Evolutionary conservation across 179 eudicot species (phyloP).

Genomic region (Nepenthes alata): DNA sequence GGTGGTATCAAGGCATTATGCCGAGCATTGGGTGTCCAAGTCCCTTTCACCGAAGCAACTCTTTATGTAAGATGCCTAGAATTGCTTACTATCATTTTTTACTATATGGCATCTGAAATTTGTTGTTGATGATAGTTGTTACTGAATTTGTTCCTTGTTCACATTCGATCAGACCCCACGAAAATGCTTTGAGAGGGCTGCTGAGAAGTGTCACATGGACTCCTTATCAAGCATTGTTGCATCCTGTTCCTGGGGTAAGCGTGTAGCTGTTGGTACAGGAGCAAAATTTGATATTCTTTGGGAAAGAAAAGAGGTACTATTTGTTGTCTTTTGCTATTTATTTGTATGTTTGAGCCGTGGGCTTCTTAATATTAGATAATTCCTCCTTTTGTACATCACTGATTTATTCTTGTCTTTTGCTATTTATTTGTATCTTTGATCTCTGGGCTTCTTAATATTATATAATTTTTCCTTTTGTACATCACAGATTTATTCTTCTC

Average conservation of each 20-base stretch:
- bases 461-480: not conserved
- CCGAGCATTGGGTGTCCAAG: constrained; percentile 61
- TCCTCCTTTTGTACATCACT: not conserved
- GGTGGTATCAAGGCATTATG: constrained; percentile 76
- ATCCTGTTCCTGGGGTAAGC: constrained; percentile 98
- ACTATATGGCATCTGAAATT: not conserved
- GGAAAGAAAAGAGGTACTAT: constrained; percentile 63
- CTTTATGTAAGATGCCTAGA: constrained; percentile 46
- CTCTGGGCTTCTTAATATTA: not conserved
- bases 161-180: constrained; percentile 58
- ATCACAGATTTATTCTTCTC: not conserved
- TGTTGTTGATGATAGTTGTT: not conserved
- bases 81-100: not conserved
- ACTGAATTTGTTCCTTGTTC: not conserved
- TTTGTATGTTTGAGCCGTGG: not conserved
- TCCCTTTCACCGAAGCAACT: constrained; percentile 89
- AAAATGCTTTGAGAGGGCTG: constrained; percentile 85
- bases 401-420: not conserved
- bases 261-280: constrained; percentile 91
- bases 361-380: not conserved
- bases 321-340: not conserved
- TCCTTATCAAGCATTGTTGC: constrained; percentile 78
- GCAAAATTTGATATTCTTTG: constrained; percentile 67
- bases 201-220: constrained; percentile 85
- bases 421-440: not conserved